Percentiles rank a stretch among this genome's conserved stretches.
phyloP scores from a whole-genome alignment of 306 rosid species.

The Vicia faba region DNA sequence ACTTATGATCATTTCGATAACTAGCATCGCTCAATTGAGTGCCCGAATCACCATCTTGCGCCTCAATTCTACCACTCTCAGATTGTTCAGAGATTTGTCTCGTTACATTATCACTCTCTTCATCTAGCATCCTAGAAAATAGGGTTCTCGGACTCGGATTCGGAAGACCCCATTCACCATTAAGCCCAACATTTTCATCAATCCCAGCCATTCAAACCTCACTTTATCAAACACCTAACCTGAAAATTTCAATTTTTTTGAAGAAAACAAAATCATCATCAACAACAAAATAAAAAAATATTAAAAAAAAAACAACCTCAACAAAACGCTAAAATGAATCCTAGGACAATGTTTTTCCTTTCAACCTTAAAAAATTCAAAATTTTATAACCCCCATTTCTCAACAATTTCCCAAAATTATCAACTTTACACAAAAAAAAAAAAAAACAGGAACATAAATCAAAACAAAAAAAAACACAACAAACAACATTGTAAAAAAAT shows the following conservation, averaged over 20 bases:
- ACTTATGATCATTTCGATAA: constrained; percentile 51
- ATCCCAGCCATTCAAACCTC: constrained; percentile 76
- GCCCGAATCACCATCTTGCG: constrained; percentile 44
- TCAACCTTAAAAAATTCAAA: constrained; percentile 15
- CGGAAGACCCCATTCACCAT: constrained; percentile 78
- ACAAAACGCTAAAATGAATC: constrained; percentile 28
- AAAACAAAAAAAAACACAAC: constrained; percentile 23
- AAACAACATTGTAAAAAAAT: constrained; percentile 42
- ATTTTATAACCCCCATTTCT: not conserved
- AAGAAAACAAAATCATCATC: constrained; percentile 7
- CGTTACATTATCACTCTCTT: constrained; percentile 49
- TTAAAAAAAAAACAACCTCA: constrained; percentile 24
- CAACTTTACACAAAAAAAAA: constrained; percentile 1
- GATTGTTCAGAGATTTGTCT: constrained; percentile 49
- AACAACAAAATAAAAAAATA: not conserved
- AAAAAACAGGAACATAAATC: constrained; percentile 5
- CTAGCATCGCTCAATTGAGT: constrained; percentile 39
- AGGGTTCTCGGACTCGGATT: constrained; percentile 75
- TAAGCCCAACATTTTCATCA: constrained; percentile 65
- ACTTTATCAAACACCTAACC: constrained; percentile 32
- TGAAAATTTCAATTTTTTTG: constrained; percentile 41
- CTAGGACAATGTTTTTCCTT: constrained; percentile 23
- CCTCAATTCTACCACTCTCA: constrained; percentile 46
- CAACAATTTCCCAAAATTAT: constrained; percentile 15
- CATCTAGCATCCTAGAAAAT: constrained; percentile 69